These are phyloP conservation scores for Gliomastix tumulicola DNA, from an alignment of 2,329 filamentous ascomycete species.

Conservation along the genomic window DNA sequence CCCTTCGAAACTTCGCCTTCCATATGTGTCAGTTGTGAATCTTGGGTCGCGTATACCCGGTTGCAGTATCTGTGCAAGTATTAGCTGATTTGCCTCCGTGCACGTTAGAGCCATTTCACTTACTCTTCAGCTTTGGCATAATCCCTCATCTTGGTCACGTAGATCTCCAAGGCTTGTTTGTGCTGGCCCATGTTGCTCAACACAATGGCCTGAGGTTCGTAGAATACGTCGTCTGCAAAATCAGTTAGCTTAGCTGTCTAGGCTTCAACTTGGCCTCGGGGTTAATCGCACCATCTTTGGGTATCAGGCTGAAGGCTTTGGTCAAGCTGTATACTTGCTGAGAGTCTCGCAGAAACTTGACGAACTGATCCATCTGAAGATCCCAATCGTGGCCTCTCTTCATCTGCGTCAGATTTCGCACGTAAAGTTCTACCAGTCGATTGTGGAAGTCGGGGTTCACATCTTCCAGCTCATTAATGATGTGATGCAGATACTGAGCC, in stretches of 20 bases:
- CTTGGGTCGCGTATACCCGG: constrained; percentile 62
- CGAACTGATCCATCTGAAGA: constrained; percentile 56
- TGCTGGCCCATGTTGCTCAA: constrained; percentile 94
- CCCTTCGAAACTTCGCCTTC: no score
- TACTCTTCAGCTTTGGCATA: constrained; percentile 90
- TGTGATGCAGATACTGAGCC: constrained; percentile 79
- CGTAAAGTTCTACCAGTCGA: constrained; percentile 62
- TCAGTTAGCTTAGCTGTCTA: constrained; percentile 8
- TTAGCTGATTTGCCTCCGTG: no score
- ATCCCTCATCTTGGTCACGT: constrained; percentile 88
- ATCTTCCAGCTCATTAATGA: constrained; percentile 83
- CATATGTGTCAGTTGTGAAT: no score
- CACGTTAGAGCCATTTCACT: constrained; percentile 18
- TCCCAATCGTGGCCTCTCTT: constrained; percentile 42
- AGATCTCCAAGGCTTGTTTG: constrained; percentile 93
- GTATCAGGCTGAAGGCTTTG: constrained; percentile 70
- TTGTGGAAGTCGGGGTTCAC: constrained; percentile 83
- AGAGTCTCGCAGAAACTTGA: constrained; percentile 70
- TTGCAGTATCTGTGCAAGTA: constrained; percentile 71
- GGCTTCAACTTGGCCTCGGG: no score
- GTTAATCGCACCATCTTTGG: constrained; percentile 69
- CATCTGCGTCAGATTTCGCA: constrained; percentile 48
- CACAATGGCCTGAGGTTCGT: constrained; percentile 83
- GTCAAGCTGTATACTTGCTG: constrained; percentile 69
- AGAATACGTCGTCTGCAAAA: constrained; percentile 72